Base-by-base conservation (phyloP, 1,284 basidiomycete genomes). In the Mrakiaceae sp. region DNA sequence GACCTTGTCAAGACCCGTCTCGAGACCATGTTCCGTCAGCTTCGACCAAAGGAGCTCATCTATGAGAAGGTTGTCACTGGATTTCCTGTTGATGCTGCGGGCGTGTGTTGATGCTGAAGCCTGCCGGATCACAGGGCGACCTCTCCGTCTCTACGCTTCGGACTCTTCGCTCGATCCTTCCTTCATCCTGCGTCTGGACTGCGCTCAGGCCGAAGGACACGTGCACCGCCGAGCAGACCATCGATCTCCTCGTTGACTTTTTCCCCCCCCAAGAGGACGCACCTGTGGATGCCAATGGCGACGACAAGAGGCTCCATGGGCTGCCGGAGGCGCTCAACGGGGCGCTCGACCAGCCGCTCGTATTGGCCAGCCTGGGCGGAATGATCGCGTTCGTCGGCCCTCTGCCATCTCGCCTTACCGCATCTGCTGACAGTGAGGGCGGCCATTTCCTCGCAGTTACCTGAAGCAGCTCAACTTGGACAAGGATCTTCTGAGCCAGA, bases 21-120 rank as follows among this genome's bases (percentile, higher is more conserved):
- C 68, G 95, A 98, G 78, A 99, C 96, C 0, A 79, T 97, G 72
- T 84, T 98, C 77, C 82, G 95, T 66, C 94, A 97, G 72, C 79
- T 98, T 63, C 81, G 93, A 60, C 90, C 92, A 0, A 97, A 97
- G 76, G 96, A 98, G 74, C 77, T 98, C 40, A 76, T 99, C 9
- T 91, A 90, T 74, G 90, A 87, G 62, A 97, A 96, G 84, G 92
- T 88, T 72, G 69, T 7, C 67, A 69, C 63, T 9, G 63, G 71
- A n/a, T 46, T 50, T 62, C 42, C 52, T 53, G 7, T 69, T 27
- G 27, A 27, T 27, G 27, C 27, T 27, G 27, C 27, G 27, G 27
- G 27, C 27, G 27, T 27, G 27, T 3, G n/a, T n/a, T 46, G 44
- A 51, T 49, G 39, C 58, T 58, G 14, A 62, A 57, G 40, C 16